These are phyloP conservation scores for Mucor irregularis DNA, from an alignment of 371 early-diverging fungal genomes.

Conservation along the genomic window DNA sequence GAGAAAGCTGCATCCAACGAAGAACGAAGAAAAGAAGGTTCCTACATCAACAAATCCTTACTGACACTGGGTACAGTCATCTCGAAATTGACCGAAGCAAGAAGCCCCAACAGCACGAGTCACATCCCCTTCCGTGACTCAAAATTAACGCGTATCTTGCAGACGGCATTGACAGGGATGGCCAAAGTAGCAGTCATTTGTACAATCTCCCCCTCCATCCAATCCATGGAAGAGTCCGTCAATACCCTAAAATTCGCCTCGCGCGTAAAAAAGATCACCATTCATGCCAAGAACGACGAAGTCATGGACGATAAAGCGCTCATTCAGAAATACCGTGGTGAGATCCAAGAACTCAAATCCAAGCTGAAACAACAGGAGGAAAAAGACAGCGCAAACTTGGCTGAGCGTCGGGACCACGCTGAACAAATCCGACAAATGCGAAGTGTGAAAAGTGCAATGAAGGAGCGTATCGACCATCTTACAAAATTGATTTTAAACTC, in stretches of 20 bases:
- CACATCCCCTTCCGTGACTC: slow-evolving; percentile 94
- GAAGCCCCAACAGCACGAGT: background rate
- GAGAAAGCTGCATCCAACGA: slow-evolving; percentile 82
- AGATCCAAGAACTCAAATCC: slow-evolving; percentile 80
- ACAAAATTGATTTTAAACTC: slow-evolving; percentile 83
- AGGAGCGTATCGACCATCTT: slow-evolving; percentile 73
- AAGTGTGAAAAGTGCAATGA: slow-evolving; percentile 72
- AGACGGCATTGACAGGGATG: slow-evolving; percentile 81
- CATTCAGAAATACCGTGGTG: slow-evolving; percentile 79
- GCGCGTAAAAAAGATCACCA: slow-evolving; percentile 74
- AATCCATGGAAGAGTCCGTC: slow-evolving; percentile 74
- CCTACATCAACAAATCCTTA: slow-evolving; percentile 90
- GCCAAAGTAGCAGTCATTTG: slow-evolving; percentile 85
- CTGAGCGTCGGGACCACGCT: slow-evolving; percentile 61
- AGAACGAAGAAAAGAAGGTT: slow-evolving; percentile 89
- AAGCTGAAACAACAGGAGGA: slow-evolving; percentile 67
- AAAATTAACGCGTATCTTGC: slow-evolving; percentile 91
- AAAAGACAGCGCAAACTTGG: slow-evolving; percentile 27
- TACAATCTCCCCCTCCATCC: slow-evolving; percentile 72
- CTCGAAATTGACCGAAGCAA: slow-evolving; percentile 56
- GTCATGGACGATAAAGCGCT: slow-evolving; percentile 86
- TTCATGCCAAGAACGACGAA: slow-evolving; percentile 67
- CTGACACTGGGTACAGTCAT: slow-evolving; percentile 91
- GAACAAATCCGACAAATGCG: slow-evolving; percentile 75
- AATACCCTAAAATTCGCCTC: slow-evolving; percentile 91